These are phyloP conservation scores for Arachis hypogaea DNA, from an alignment of 306 rosid species.

Conservation along the genomic window DNA sequence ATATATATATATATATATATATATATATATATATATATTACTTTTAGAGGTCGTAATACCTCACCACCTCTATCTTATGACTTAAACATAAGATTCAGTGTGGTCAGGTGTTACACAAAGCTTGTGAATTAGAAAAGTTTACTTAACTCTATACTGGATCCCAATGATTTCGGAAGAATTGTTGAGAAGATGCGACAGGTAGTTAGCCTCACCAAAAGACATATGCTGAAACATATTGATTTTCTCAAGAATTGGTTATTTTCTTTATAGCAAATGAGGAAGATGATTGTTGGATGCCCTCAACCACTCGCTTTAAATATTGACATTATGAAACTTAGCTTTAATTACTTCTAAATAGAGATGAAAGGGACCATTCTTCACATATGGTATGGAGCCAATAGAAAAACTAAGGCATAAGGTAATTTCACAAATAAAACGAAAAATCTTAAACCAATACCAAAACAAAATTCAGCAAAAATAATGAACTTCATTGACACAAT, in stretches of 20 bases:
- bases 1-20: too few relatives aligned
- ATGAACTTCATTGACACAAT: too few relatives aligned
- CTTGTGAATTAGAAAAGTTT: constrained; percentile 61
- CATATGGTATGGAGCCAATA: constrained; percentile 85
- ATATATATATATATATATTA: too few relatives aligned
- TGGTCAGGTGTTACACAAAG: constrained; percentile 31
- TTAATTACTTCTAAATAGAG: constrained; percentile 64
- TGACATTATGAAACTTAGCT: constrained; percentile 81
- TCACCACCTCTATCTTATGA: too few relatives aligned
- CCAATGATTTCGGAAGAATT: constrained; percentile 75
- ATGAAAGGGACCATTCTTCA: constrained; percentile 91
- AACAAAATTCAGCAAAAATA: too few relatives aligned
- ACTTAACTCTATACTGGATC: constrained; percentile 61
- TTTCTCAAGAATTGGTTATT: constrained; percentile 78
- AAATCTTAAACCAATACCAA: too few relatives aligned
- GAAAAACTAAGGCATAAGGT: constrained; percentile 77
- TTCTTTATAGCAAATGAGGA: constrained; percentile 60
- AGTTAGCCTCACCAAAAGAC: constrained; percentile 69
- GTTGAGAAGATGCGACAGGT: constrained; percentile 95
- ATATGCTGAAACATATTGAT: constrained; percentile 76
- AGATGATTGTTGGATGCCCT: constrained; percentile 80
- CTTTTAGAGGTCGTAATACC: too few relatives aligned
- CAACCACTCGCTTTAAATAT: constrained; percentile 75
- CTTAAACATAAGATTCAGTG: too few relatives aligned
- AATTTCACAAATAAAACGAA: constrained; percentile 19